Base-by-base conservation (phyloP, 768 basidiomycete genomes). In the Vararia minispora region DNA sequence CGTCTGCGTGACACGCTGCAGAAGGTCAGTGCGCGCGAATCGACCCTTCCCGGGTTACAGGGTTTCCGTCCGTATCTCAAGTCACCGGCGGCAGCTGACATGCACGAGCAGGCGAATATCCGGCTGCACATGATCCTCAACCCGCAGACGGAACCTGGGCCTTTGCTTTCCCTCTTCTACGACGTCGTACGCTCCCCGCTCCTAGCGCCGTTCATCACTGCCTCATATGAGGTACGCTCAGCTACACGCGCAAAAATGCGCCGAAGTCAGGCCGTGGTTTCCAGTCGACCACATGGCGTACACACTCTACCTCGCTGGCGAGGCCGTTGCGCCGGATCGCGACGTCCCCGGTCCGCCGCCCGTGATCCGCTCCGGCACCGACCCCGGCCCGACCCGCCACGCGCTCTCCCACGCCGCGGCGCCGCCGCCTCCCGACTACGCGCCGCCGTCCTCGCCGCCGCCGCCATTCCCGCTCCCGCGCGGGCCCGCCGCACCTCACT, bases 101-200 rank as follows among this genome's bases (percentile, higher is more conserved):
- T n/a, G 14, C 5, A 11, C 31, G 4, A 13, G 12, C 39, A 40
- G 39, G 44, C 36, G 37, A 46, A 41, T 38, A 46, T 48, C 32
- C 44, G 46, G 27, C 41, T 48, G 16, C 47, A 48, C 34, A 48
- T 48, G 47, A 46, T 48, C 35, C 28, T 48, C 31, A 48, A 47
- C 14, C 41, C 47, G 12, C 32, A 17, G 26, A 23, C 30, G 7
- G 40, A 46, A 21, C 36, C 29, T 12, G 35, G 13, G 18, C 29
- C 37, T 9, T 46, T 48, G 27, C 22, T 16, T 17, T 28, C 34
- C 10, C 23, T 48, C 25, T 47, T 46, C 38, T 37, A 46, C 35
- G 32, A 48, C 13, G 35, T 38, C 17, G 47, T 48, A 11, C 12
- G 46, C n/a, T 45, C 5, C 28, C 39, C 33, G 13, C n/a, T 17